phyloP scores from a whole-genome alignment of 2,329 filamentous ascomycete genomes.

The Pseudohalonectria lignicola region DNA sequence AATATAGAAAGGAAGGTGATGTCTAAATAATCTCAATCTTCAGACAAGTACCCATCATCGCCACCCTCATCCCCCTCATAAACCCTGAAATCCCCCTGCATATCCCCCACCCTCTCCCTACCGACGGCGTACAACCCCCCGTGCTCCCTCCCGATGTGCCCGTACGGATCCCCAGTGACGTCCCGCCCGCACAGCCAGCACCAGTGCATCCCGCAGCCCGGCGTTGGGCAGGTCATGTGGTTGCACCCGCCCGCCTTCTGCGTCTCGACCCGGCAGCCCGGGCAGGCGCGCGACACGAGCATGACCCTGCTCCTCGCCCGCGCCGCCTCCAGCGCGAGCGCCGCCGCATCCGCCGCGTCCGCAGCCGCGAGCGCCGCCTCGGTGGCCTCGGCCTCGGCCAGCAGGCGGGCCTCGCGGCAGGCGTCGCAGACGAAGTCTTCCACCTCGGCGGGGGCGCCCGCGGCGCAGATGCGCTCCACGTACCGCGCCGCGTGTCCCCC shows the following conservation, averaged over 20 bases:
- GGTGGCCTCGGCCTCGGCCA: not conserved
- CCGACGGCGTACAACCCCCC: not conserved
- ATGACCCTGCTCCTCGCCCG: conserved; percentile 14
- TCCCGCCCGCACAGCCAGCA: conserved; percentile 32
- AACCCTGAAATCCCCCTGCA: not conserved
- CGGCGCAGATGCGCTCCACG: conserved; percentile 30
- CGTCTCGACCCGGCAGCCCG: conserved; percentile 24
- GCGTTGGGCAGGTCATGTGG: conserved; percentile 30
- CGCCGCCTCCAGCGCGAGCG: conserved; percentile 12
- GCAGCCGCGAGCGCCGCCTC: not conserved
- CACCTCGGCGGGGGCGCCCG: conserved; percentile 24
- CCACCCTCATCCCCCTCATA: not conserved
- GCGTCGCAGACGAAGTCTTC: conserved; percentile 28
- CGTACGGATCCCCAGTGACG: not conserved
- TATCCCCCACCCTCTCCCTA: not conserved
- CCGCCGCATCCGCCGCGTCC: not conserved
- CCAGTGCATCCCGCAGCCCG: conserved; percentile 28
- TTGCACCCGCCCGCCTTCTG: conserved; percentile 34
- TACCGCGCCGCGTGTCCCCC: conserved; percentile 29
- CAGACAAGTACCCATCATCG: too few relatives aligned
- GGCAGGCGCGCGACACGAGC: conserved; percentile 28
- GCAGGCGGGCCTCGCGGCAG: conserved; percentile 17
- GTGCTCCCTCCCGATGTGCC: conserved; percentile 9
- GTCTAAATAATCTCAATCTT: too few relatives aligned
- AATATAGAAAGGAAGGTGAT: too few relatives aligned